Percentiles rank a stretch among this genome's conserved stretches.
phyloP scores from a whole-genome alignment of 2,329 filamentous ascomycete species.

The Colletotrichum musicola region DNA sequence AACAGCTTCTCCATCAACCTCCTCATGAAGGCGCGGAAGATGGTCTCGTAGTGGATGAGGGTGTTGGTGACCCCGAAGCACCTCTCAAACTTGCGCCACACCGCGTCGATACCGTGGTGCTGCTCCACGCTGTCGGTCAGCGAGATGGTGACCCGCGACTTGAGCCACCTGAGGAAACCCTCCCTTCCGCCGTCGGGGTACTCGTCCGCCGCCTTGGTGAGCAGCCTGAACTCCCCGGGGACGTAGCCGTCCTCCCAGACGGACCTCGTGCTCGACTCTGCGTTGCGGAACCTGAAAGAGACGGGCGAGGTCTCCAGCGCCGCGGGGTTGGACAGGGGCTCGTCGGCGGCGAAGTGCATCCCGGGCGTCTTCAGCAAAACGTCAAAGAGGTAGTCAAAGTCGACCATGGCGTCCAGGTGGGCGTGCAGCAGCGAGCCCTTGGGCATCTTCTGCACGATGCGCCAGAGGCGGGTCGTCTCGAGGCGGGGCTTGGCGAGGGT shows the following conservation, averaged over 20 bases:
- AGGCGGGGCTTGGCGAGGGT: constrained; percentile 80
- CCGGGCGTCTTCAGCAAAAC: constrained; percentile 75
- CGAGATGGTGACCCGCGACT: constrained; percentile 75
- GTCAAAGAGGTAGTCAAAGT: constrained; percentile 79
- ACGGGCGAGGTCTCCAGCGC: constrained; percentile 66
- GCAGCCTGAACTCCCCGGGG: constrained; percentile 65
- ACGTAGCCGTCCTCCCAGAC: constrained; percentile 75
- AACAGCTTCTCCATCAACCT: constrained; percentile 74
- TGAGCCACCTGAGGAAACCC: constrained; percentile 80
- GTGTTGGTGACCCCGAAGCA: constrained; percentile 77
- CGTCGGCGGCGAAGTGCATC: constrained; percentile 71
- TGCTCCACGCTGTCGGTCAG: constrained; percentile 78
- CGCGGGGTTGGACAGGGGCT: constrained; percentile 63
- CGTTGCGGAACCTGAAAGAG: constrained; percentile 66
- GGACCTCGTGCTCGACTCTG: constrained; percentile 48
- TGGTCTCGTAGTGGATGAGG: constrained; percentile 84
- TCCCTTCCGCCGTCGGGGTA: constrained; percentile 76
- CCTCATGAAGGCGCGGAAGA: constrained; percentile 78
- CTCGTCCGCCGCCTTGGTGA: constrained; percentile 70
- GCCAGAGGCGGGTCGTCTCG: constrained; percentile 82
- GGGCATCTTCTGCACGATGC: constrained; percentile 82
- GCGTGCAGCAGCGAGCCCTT: constrained; percentile 85
- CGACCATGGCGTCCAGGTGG: constrained; percentile 85
- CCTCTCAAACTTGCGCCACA: constrained; percentile 80
- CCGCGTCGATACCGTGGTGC: constrained; percentile 81